Base-by-base conservation (phyloP, 352 stramenopile genomes). In the Thraustochytrium sp. region DNA sequence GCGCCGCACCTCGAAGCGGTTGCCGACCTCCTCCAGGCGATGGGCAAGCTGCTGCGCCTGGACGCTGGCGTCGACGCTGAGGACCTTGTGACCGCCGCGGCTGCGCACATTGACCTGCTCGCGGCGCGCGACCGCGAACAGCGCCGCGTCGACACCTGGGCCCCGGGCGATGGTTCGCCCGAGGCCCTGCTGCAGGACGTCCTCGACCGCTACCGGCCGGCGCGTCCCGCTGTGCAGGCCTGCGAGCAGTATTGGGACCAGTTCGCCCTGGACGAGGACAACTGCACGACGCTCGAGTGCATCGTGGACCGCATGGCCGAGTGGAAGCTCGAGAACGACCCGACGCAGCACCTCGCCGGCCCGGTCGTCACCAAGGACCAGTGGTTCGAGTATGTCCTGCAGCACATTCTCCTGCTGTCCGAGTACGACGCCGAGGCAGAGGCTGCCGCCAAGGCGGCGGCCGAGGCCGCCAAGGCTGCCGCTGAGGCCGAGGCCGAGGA, bases 171-270 rank as follows among this genome's bases (percentile, higher is more conserved):
- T 26, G 68, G 68, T 5, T 80, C 68, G 29, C 68, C 68, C 9
- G 68, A 80, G 38, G 68, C 68, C 4, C 48, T 55, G 18, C 53
- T 80, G 18, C 68, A 80, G 68, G 68, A 61, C 23, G 68, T 80
- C 8, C 53, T 80, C 0, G 68, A 80, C 51, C 34, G 53, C 34
- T 80, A 63, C 68, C 13, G 40, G 34, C 68, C 68, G 23, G 44
- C 44, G 23, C 48, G 68, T 5, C 29, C 44, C 11, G 68, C 31
- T 5, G 46, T 48, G 23, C 53, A 42, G n/a, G 53, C 48, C 9
- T 46, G 34, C 16, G 68, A 80, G 31, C 31, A 80, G 68, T 80
- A 65, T 34, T 80, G 68, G 68, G 46, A 63, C 13, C 48, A 80
- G 38, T 64, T 80, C 53, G 37, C 21, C 48, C 8, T 26, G 3